Conservation (phyloP, 2,329 filamentous ascomycete genomes). For the Ambrosiella xylebori region DNA sequence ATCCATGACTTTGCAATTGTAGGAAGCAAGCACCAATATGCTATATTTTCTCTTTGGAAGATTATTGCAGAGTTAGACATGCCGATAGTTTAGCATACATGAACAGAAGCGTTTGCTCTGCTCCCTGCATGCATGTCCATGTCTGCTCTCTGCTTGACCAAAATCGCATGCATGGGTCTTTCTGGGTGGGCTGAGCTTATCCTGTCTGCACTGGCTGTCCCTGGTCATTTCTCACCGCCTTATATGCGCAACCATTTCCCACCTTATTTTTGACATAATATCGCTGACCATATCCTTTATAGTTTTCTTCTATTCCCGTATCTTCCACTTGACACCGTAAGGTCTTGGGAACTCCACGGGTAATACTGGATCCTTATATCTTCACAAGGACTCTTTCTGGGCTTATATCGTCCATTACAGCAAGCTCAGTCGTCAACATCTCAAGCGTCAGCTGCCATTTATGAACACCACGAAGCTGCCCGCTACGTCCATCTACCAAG, state of each 20-base stretch:
- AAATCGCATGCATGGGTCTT: conserved; percentile 1
- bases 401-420: background rate
- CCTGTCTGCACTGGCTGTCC: background rate
- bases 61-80: background rate
- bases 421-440: background rate
- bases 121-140: background rate
- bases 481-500: conserved; percentile 47
- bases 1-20: too few relatives aligned
- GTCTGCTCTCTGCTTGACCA: conserved; percentile 2
- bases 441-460: conserved; percentile 33
- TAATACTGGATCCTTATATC: conserved; percentile 3
- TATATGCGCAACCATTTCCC: conserved; percentile 1
- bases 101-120: conserved; percentile 2
- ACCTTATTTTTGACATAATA: background rate
- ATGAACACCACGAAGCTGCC: conserved; percentile 52
- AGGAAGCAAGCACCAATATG: too few relatives aligned
- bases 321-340: background rate
- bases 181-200: conserved; percentile 4
- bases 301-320: conserved; percentile 1
- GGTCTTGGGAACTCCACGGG: conserved; percentile 1
- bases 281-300: background rate
- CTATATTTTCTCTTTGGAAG: too few relatives aligned
- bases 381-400: background rate
- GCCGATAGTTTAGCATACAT: background rate
- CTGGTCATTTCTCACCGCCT: conserved; percentile 2